A percentile compares a stretch with the other conserved stretches of the same genome.
Evolutionary conservation across 2,329 filamentous ascomycete species (phyloP).

Genomic region (Ophiocordyceps camponoti-floridani): DNA sequence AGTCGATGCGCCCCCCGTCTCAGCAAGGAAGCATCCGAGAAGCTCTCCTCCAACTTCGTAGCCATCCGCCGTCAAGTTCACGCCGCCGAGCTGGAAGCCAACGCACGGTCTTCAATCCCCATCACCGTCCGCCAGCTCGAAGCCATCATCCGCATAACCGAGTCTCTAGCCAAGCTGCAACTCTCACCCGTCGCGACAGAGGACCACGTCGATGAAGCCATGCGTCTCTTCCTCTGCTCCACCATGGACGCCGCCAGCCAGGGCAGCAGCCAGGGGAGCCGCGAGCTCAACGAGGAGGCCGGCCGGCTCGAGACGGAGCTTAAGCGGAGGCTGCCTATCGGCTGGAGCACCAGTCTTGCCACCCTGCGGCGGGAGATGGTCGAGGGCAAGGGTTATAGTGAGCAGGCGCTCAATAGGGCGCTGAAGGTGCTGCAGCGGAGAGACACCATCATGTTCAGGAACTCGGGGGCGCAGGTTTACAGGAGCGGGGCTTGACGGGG

Average conservation of each 20-base stretch:
- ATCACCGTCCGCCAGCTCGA: constrained; percentile 96
- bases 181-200: constrained; percentile 78
- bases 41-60: constrained; percentile 92
- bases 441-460: constrained; percentile 70
- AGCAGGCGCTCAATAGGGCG: constrained; percentile 69
- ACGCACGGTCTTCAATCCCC: constrained; percentile 80
- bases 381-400: constrained; percentile 75
- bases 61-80: constrained; percentile 90
- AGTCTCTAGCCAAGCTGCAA: constrained; percentile 81
- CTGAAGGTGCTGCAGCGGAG: constrained; percentile 72
- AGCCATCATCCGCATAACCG: constrained; percentile 91
- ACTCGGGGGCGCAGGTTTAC: constrained; percentile 59
- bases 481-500: constrained; percentile 43
- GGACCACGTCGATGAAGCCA: constrained; percentile 89
- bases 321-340: constrained; percentile 72
- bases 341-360: constrained; percentile 83
- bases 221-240: constrained; percentile 84
- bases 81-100: constrained; percentile 74
- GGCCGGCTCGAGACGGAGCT: constrained; percentile 77
- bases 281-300: constrained; percentile 83
- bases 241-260: constrained; percentile 97
- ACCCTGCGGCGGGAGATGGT: constrained; percentile 83
- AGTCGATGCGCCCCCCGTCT: constrained; percentile 85
- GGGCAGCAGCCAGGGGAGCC: constrained; percentile 64
- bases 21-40: constrained; percentile 80